Percentiles rank a stretch among this genome's conserved stretches.
Conservation (phyloP, 176 grass and related monocot species). For the Pontederia crassipes region DNA sequence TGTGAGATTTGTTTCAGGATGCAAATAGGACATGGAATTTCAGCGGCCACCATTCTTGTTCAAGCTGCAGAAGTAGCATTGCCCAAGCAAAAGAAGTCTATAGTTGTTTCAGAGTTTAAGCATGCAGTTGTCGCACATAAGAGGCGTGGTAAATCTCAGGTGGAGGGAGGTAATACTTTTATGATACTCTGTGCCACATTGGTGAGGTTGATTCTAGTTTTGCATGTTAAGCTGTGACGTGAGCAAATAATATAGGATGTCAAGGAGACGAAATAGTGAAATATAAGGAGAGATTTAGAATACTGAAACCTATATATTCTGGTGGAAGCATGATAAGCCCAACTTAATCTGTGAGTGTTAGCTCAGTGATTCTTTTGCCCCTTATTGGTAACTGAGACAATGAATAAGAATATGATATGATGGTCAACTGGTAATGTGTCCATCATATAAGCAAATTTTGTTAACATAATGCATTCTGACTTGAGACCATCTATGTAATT, state of each 20-base stretch:
- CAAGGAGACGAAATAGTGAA: no score
- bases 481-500: not conserved
- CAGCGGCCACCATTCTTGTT: constrained; percentile 43
- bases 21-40: constrained; percentile 56
- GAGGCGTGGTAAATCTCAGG: constrained; percentile 44
- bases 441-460: not conserved
- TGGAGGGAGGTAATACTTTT: constrained; percentile 28
- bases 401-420: no score
- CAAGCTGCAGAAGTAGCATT: constrained; percentile 52
- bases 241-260: no score
- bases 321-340: not conserved
- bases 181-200: not conserved
- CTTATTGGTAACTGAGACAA: no score
- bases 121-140: constrained; percentile 53
- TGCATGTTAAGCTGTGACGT: no score
- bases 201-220: no score
- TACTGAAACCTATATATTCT: not conserved
- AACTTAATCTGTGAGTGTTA: not conserved
- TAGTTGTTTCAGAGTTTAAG: constrained; percentile 75
- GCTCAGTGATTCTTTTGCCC: not conserved
- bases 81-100: constrained; percentile 76
- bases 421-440: no score
- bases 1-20: constrained; percentile 31
- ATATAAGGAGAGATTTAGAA: no score
- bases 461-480: constrained; percentile 14